Evolutionary conservation across 108 stramenopile genomes (phyloP).

Genomic region (Pseudonitzschia pungens): DNA sequence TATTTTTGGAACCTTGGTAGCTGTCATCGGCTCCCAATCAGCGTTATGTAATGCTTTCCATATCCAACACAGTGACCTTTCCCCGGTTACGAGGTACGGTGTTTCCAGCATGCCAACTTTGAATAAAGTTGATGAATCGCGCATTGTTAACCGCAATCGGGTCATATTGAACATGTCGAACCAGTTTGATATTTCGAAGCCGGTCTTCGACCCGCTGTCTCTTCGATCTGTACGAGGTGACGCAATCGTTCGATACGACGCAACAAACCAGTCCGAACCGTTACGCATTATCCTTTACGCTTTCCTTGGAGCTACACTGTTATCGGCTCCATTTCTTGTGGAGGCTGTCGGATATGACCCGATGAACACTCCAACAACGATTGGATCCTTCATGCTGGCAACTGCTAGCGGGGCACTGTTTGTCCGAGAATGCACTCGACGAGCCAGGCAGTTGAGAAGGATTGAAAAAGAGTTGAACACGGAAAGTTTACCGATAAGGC

Average conservation of each 20-base stretch:
- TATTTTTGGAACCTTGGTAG: neutral
- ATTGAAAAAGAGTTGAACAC: constrained; percentile 84
- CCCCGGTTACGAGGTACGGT: neutral
- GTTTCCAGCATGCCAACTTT: neutral
- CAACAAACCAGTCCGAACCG: constrained; percentile 79
- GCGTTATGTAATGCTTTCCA: neutral
- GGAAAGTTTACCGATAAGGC: constrained; percentile 44
- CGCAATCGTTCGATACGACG: constrained; percentile 69
- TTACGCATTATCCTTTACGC: constrained; percentile 69
- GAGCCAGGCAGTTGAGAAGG: constrained; percentile 62
- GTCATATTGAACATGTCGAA: constrained; percentile 37
- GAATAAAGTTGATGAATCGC: neutral
- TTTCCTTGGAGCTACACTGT: constrained; percentile 41
- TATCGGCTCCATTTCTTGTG: constrained; percentile 52
- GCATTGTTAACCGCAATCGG: neutral
- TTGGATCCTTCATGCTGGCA: constrained; percentile 31
- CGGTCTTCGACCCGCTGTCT: constrained; percentile 73
- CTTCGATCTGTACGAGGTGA: constrained; percentile 70
- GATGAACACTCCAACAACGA: constrained; percentile 23
- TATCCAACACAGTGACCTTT: neutral
- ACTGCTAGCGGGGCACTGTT: constrained; percentile 46
- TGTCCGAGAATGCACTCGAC: constrained; percentile 57
- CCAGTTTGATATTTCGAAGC: constrained; percentile 74
- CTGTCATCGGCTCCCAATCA: neutral
- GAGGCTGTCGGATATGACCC: constrained; percentile 46